These are phyloP conservation scores for Fusarium circinatum DNA, from an alignment of 2,329 filamentous ascomycete species.

Conservation along the genomic window DNA sequence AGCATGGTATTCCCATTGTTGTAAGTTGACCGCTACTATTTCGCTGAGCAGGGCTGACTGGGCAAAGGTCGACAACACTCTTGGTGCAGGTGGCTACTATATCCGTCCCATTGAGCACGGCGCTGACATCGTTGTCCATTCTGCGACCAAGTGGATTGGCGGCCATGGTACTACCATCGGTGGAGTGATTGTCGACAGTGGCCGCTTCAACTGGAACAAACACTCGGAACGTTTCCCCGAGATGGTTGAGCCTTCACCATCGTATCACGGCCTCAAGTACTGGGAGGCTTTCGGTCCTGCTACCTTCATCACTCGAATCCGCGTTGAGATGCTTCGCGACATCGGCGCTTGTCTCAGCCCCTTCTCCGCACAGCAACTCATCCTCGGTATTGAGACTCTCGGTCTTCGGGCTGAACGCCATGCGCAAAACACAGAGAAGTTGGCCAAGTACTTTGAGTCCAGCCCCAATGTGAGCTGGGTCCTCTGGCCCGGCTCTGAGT, in stretches of 20 bases:
- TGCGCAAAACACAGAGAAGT: conserved; percentile 80
- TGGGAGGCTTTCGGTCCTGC: conserved; percentile 89
- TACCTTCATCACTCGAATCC: conserved; percentile 84
- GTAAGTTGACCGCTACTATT: conserved; percentile 50
- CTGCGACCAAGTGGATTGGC: conserved; percentile 96
- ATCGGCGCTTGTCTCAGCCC: conserved; percentile 85
- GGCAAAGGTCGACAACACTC: conserved; percentile 88
- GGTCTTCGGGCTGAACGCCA: conserved; percentile 88
- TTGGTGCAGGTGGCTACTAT: conserved; percentile 92
- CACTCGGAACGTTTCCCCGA: conserved; percentile 88
- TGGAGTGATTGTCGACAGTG: conserved; percentile 86
- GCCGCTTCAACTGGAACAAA: conserved; percentile 94
- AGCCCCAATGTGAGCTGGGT: conserved; percentile 92
- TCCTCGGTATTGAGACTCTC: conserved; percentile 90
- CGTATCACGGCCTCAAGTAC: conserved; percentile 94
- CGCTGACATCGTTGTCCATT: conserved; percentile 93
- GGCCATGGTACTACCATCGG: conserved; percentile 93
- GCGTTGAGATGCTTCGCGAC: conserved; percentile 91
- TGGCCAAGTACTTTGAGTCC: conserved; percentile 85
- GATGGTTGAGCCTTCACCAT: conserved; percentile 86
- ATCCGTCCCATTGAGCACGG: conserved; percentile 87
- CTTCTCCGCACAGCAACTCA: conserved; percentile 90
- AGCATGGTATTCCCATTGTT: conserved; percentile 72
- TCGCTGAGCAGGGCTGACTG: background rate
- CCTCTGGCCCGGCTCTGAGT: conserved; percentile 88